Percentiles rank a stretch among this genome's conserved stretches.
These are phyloP conservation scores for Hyaloperonospora brassicae DNA, from an alignment of 352 stramenopile species.

Conservation along the genomic window DNA sequence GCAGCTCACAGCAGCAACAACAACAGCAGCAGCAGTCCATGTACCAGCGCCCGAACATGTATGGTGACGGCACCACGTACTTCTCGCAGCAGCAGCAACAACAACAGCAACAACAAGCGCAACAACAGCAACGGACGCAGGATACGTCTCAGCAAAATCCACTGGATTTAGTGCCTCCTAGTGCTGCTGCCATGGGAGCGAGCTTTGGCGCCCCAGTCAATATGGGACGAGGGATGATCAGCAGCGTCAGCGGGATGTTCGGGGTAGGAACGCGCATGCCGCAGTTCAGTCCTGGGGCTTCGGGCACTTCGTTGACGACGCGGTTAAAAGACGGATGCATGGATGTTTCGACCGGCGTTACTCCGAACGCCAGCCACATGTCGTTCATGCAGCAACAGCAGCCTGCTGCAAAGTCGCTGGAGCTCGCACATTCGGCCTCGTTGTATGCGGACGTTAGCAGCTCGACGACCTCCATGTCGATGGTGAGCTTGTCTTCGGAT, in stretches of 20 bases:
- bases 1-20: constrained; percentile 24
- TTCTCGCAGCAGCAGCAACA: constrained; percentile 26
- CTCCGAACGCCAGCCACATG: constrained; percentile 24
- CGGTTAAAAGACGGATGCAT: constrained; percentile 27
- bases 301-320: constrained; percentile 23
- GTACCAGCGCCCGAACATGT: constrained; percentile 29
- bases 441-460: constrained; percentile 28
- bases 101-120: constrained; percentile 6
- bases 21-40: constrained; percentile 23
- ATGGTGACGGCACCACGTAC: constrained; percentile 17
- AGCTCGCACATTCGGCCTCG: constrained; percentile 20
- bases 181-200: constrained; percentile 14
- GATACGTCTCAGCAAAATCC: constrained; percentile 18
- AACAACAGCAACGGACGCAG: constrained; percentile 24
- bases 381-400: constrained; percentile 30
- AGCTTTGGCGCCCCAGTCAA: constrained; percentile 20
- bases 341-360: constrained; percentile 23
- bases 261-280: constrained; percentile 23
- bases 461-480: constrained; percentile 28
- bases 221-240: constrained; percentile 24
- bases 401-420: constrained; percentile 16
- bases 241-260: constrained; percentile 23
- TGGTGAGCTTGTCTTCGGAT: constrained; percentile 27
- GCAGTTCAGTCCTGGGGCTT: constrained; percentile 20
- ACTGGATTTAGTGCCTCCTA: constrained; percentile 24